Percentiles rank a stretch among this genome's conserved stretches.
Evolutionary conservation across 1,284 basidiomycete species (phyloP).

Genomic region (Melampsora abietis-canadensis): DNA sequence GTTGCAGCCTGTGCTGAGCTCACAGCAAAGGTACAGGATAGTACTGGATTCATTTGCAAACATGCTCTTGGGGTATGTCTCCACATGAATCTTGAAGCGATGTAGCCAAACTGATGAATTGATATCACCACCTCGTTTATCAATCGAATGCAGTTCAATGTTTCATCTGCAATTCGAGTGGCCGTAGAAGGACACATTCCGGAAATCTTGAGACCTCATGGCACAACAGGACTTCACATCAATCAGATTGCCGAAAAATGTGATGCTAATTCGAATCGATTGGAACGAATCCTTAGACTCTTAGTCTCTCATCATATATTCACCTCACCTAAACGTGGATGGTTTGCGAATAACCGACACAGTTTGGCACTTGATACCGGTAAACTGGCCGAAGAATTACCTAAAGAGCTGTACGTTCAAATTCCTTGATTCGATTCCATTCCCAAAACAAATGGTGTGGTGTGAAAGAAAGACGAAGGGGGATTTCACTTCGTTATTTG

Average conservation of each 20-base stretch:
- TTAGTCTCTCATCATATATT: conserved; percentile 42
- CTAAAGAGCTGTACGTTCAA: conserved; percentile 35
- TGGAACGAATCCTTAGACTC: conserved; percentile 30
- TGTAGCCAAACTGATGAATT: background rate
- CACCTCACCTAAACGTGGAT: conserved; percentile 31
- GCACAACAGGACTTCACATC: conserved; percentile 24
- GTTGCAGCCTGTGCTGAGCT: conserved; percentile 41
- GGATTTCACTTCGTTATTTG: background rate
- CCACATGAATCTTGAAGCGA: background rate
- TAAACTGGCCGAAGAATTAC: conserved; percentile 35
- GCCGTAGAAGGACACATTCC: conserved; percentile 40
- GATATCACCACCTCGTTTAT: background rate
- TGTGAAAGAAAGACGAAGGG: background rate
- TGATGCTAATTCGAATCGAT: conserved; percentile 31
- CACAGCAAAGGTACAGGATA: conserved; percentile 40
- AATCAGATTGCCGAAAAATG: conserved; percentile 19
- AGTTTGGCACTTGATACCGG: conserved; percentile 41
- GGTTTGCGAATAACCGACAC: conserved; percentile 40
- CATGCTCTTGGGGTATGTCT: conserved; percentile 34
- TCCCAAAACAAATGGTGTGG: background rate
- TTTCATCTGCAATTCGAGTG: conserved; percentile 40
- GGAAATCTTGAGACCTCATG: conserved; percentile 32
- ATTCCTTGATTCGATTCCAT: background rate
- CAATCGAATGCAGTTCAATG: conserved; percentile 20
- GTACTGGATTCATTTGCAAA: conserved; percentile 38